phyloP scores from a whole-genome alignment of 768 basidiomycete genomes.

The Leucosporidium scottii region DNA sequence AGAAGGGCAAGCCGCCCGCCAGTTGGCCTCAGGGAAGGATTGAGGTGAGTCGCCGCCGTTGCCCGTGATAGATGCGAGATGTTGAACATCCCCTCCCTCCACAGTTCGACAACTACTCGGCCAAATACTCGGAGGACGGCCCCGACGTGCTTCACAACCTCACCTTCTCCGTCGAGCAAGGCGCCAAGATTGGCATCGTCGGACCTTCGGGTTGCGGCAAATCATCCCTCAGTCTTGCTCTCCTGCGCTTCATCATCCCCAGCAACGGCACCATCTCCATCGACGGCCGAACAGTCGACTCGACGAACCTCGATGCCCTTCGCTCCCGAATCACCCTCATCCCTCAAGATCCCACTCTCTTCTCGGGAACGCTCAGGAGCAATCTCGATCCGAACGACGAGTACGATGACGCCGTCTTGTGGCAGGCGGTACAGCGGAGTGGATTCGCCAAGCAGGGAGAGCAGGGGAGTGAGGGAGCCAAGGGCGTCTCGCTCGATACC shows the following conservation, averaged over 20 bases:
- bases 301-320: slow-evolving; percentile 49
- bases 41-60: slow-evolving; percentile 3
- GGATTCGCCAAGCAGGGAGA: slow-evolving; percentile 9
- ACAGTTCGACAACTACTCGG: slow-evolving; percentile 38
- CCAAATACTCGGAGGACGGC: slow-evolving; percentile 64
- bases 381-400: slow-evolving; percentile 44
- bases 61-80: neutral
- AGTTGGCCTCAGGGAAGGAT: slow-evolving; percentile 38
- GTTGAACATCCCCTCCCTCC: neutral
- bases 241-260: slow-evolving; percentile 46
- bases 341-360: slow-evolving; percentile 37
- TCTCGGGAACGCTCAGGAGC: slow-evolving; percentile 56
- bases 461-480: neutral
- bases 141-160: slow-evolving; percentile 75
- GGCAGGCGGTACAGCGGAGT: slow-evolving; percentile 35
- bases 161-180: slow-evolving; percentile 59
- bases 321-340: slow-evolving; percentile 52
- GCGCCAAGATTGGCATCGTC: slow-evolving; percentile 89
- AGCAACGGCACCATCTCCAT: slow-evolving; percentile 40
- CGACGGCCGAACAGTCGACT: slow-evolving; percentile 43
- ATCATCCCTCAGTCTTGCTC: slow-evolving; percentile 40
- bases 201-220: slow-evolving; percentile 52
- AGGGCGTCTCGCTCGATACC: neutral
- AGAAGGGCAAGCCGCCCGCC: slow-evolving; percentile 43
- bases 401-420: slow-evolving; percentile 35